Evolutionary conservation across 306 rosid species (phyloP).

Genomic region (Rosa lucieae): DNA sequence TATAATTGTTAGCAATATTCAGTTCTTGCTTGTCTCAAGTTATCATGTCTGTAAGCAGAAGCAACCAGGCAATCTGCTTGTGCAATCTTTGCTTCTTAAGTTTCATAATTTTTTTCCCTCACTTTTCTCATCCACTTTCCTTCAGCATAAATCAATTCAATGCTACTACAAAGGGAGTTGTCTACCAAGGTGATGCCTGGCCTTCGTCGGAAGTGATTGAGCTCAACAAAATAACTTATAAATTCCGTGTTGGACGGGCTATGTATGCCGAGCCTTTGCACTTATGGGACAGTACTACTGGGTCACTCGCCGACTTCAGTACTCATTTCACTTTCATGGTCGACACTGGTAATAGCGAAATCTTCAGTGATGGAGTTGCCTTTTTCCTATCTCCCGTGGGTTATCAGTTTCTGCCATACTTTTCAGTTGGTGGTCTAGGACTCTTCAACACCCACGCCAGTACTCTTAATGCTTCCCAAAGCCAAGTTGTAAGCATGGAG

Average conservation of each 20-base stretch:
- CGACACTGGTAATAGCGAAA: neutral
- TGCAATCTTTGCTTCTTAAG: neutral
- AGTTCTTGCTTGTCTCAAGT: no score
- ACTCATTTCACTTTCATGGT: slow-evolving; percentile 21
- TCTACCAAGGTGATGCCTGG: neutral
- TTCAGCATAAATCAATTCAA: slow-evolving; percentile 4
- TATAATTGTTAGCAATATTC: no score
- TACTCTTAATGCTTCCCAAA: neutral
- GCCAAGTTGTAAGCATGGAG: slow-evolving; percentile 19
- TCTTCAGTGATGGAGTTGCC: slow-evolving; percentile 18
- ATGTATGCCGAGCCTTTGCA: neutral
- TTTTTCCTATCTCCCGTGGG: slow-evolving; percentile 22
- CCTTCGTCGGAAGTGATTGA: neutral
- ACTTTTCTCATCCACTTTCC: neutral
- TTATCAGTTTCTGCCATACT: slow-evolving; percentile 1
- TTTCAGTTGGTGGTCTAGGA: slow-evolving; percentile 1
- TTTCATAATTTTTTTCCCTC: neutral
- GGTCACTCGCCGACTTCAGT: slow-evolving; percentile 14
- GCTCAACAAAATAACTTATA: neutral
- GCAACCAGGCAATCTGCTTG: no score
- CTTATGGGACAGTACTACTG: slow-evolving; percentile 10
- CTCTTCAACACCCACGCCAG: neutral
- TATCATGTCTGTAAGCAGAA: no score
- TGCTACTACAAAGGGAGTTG: neutral
- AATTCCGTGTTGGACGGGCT: slow-evolving; percentile 8